A percentile compares a stretch with the other conserved stretches of the same genome.
Conservation (phyloP, 768 basidiomycete genomes). For the Clitopilus hobsonii region DNA sequence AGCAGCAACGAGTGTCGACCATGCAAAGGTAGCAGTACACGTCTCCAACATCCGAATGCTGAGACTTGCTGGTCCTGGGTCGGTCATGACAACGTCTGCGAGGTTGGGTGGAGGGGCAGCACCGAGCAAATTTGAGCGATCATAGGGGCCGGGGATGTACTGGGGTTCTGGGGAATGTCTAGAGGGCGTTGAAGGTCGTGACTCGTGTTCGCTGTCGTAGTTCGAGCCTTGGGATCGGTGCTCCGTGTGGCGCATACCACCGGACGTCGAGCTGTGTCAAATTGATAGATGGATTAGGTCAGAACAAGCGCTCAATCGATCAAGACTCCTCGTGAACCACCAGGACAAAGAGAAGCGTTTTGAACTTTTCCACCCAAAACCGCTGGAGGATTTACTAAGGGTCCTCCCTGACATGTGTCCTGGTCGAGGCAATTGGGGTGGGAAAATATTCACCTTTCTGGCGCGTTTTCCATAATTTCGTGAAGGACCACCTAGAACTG, state of each 20-base stretch:
- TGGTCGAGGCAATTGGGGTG: neutral
- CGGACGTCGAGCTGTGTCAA: neutral
- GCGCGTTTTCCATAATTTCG: neutral
- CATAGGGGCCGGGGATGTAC: neutral
- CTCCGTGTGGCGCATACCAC: neutral
- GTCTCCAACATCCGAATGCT: slow-evolving; percentile 37
- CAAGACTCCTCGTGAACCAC: neutral
- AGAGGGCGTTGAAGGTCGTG: neutral
- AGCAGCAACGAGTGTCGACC: slow-evolving; percentile 40
- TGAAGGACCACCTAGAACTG: neutral
- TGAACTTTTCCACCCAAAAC: neutral
- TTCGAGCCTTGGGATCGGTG: neutral
- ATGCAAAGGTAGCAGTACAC: slow-evolving; percentile 40
- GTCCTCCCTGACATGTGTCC: neutral
- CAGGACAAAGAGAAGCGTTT: neutral
- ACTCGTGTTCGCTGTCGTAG: neutral
- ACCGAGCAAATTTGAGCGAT: neutral
- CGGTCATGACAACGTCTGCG: neutral
- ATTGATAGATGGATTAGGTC: neutral
- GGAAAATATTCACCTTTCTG: neutral
- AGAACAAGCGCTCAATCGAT: neutral
- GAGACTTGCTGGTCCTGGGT: neutral
- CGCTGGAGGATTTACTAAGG: neutral
- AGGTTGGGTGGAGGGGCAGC: neutral
- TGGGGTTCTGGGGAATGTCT: neutral